Base-by-base conservation (phyloP, 2,329 filamentous ascomycete species). In the Arthrinium puccinioides region DNA sequence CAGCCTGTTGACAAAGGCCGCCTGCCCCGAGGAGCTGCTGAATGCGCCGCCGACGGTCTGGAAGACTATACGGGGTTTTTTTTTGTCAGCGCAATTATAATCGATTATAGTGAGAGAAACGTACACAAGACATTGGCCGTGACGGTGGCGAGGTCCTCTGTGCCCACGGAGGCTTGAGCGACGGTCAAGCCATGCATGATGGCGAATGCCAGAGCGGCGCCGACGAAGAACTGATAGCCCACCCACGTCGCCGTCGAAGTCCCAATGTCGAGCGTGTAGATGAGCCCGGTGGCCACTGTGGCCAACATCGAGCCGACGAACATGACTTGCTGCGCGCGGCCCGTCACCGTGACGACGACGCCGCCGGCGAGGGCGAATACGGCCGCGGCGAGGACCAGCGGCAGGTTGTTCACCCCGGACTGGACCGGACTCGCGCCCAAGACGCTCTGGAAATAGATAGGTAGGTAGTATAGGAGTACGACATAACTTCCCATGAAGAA, bases 381-480 rank as follows among this genome's bases (percentile, higher is more conserved):
- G 21, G 25, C 29, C 16, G 29, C 19, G 16, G 20, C 27, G 16
- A 52, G 18, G 21, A 48, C 34, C 11, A 37, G 36, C 13, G 43
- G 43, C 34, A 53, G 40, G 21, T 48, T 37, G 20, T 39, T 24
- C 7, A 50, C 38, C 2, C 47, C 47, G n/a, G 38, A 43, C 13
- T 34, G 28, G 14, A 44, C 29, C 6, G 45, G 41, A 10, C 27
- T 30, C 21, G 30, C 38, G n/a, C 39, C 44, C 20, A 38, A 25
- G 11, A 48, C 37, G n/a, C 40, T 29, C 32, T 50, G 48, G 32
- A 50, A 50, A 35, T 44, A 50, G 13, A 48, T 43, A 9, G 44
- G 48, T 13, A 50, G 40, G 37, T 44, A 49, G 40, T 43, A 50
- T 14, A 32, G 18, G 7, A 23, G n/a, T 24, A 42, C 15, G 19